Evolutionary conservation across 768 basidiomycete genomes (phyloP).

Genomic region (Hortiboletus flavorubellus): DNA sequence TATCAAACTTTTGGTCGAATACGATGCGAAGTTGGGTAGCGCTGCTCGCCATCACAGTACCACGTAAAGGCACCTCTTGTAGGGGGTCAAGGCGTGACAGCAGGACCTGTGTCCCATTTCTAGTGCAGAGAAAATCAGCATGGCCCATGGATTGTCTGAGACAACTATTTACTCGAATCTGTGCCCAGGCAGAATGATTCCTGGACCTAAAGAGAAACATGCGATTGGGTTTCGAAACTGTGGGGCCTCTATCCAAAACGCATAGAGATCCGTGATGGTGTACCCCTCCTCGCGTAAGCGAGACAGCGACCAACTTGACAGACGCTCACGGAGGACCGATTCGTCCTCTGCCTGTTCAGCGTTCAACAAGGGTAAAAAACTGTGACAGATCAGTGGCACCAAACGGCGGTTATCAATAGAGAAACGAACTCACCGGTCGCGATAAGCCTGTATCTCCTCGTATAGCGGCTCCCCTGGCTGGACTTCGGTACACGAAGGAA

Average conservation of each 20-base stretch:
- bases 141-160: background rate
- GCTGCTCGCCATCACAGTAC: constrained; percentile 50
- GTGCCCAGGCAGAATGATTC: constrained; percentile 58
- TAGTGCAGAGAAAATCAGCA: constrained; percentile 28
- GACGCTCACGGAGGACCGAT: constrained; percentile 54
- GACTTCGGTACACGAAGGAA: constrained; percentile 34
- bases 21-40: constrained; percentile 54
- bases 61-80: constrained; percentile 48
- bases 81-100: constrained; percentile 63
- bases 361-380: constrained; percentile 46
- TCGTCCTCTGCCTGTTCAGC: constrained; percentile 67
- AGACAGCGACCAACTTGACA: constrained; percentile 62
- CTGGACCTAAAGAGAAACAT: constrained; percentile 61
- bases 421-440: constrained; percentile 42
- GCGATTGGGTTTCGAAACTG: constrained; percentile 66
- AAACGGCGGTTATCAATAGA: background rate
- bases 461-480: constrained; percentile 41
- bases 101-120: constrained; percentile 68
- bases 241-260: constrained; percentile 65
- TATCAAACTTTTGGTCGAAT: constrained; percentile 49
- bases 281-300: constrained; percentile 70
- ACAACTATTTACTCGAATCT: constrained; percentile 59
- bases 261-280: constrained; percentile 59
- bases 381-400: constrained; percentile 17
- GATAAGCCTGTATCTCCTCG: constrained; percentile 51